Base-by-base conservation (phyloP, 2,329 filamentous ascomycete species). In the Ceratocystis harringtonii region DNA sequence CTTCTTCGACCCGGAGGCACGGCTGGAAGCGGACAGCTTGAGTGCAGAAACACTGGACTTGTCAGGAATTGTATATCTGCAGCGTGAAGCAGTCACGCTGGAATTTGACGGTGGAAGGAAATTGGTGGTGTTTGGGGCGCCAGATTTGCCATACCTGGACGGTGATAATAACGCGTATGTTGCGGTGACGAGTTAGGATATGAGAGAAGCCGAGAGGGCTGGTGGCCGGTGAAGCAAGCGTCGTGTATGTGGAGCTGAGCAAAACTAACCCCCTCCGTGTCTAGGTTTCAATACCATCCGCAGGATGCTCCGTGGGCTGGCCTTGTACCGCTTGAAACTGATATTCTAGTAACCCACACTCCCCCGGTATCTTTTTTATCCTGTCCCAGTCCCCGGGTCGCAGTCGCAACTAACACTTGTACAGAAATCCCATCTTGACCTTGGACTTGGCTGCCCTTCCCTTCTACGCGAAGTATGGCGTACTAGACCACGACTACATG, bases 341-440 rank as follows among this genome's bases (percentile, higher is more conserved):
- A 95, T 70, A 82, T 95, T 63, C 79, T 96, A 15, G 76, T 95
- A 58, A 95, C 91, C 0, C 91, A 95, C 72, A 85, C 84, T 0
- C 91, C 91, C 32, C 89, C 90, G 1, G 80, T 82, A 75, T 69
- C 75, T 69, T 22, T 22, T 43, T 32, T 12, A 48, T 6, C 25
- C 19, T 10, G 48, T 12, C 57, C 43, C 17, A 10, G 8, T 6
- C 61, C 12, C 17, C 25, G 2, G 10, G 12, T 6, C 30, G 32
- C 5, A 36, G 5, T n/a, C 12, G 58, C 68, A 8, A 68, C 67
- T 48, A 41, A 65, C 7, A 4, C 5, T 7, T 12, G 5, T 66
- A 41, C 36, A 83, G 79, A 83, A 83, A 73, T 79, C 84, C 71
- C 89, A 95, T 72, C 78, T 85, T 43, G 87, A 87, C 69, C 80